phyloP scores from a whole-genome alignment of 176 grass and related monocot species.

The Elaeis guineensis region DNA sequence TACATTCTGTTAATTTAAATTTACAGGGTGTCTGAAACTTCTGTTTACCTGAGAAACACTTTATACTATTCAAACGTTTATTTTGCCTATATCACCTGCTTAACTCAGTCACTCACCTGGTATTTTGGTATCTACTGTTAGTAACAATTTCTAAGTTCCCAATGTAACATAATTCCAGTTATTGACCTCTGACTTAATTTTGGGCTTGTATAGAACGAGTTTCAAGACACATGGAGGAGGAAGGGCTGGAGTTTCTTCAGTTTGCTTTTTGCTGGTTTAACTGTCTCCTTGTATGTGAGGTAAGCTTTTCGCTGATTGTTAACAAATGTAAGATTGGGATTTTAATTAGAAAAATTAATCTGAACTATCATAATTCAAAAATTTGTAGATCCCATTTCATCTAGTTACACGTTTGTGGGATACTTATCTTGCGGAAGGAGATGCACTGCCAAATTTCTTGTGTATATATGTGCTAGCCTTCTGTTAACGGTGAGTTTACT shows the following conservation, averaged over 20 bases:
- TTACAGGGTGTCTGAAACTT: no score
- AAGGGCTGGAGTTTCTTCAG: conserved; percentile 97
- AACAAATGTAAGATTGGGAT: no score
- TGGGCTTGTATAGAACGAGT: conserved; percentile 53
- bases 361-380: no score
- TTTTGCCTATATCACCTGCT: no score
- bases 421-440: conserved; percentile 95
- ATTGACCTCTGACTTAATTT: conserved; percentile 2
- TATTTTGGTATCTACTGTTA: no score
- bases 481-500: conserved; percentile 76
- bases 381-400: conserved; percentile 82
- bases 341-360: no score
- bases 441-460: conserved; percentile 86
- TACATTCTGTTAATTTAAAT: no score
- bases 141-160: no score
- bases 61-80: no score
- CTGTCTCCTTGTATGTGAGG: conserved; percentile 94
- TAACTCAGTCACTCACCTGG: no score
- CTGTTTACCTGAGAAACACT: no score
- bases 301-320: neutral
- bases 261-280: conserved; percentile 99
- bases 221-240: conserved; percentile 92
- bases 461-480: conserved; percentile 96
- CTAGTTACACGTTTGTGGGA: conserved; percentile 89
- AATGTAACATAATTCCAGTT: neutral